Conservation (phyloP, 2,329 filamentous ascomycete genomes). For the Coniochaeta prunicola region DNA sequence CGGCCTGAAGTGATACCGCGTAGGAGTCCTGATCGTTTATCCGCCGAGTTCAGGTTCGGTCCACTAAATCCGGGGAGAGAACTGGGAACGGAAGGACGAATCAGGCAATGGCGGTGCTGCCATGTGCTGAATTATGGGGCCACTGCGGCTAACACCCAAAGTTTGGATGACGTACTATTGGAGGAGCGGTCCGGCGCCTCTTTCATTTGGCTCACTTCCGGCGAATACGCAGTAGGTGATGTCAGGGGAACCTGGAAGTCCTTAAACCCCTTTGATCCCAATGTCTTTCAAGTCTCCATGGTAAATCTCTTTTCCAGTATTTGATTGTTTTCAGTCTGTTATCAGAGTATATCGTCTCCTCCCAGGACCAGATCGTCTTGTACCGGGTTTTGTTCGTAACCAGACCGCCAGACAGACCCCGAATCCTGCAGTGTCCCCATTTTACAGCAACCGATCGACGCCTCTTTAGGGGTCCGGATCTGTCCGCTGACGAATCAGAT, state of each 20-base stretch:
- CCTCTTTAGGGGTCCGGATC: not conserved
- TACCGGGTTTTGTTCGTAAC: not conserved
- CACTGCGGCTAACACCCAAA: not conserved
- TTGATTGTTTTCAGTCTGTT: not conserved
- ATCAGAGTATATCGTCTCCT: not conserved
- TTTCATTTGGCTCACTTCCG: not conserved
- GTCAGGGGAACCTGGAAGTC: not conserved
- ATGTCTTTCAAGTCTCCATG: not conserved
- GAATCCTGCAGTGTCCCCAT: not conserved
- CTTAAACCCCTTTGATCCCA: not conserved
- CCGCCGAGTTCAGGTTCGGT: not conserved
- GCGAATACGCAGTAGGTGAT: not conserved
- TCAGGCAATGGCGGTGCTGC: not conserved
- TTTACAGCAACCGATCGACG: not conserved
- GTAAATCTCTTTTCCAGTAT: not conserved
- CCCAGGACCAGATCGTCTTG: not conserved
- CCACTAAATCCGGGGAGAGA: not conserved
- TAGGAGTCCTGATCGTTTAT: too few relatives aligned
- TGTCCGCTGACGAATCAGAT: not conserved
- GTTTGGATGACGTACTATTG: not conserved
- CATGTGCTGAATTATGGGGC: not conserved
- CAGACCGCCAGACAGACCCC: too few relatives aligned
- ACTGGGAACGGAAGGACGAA: not conserved
- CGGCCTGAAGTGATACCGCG: not conserved
- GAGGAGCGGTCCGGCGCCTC: not conserved